A percentile compares a stretch with the other conserved stretches of the same genome.
Evolutionary conservation across 23 red algal genomes (phyloP).

Genomic region (Cyanidiococcus yangmingshanensis): DNA sequence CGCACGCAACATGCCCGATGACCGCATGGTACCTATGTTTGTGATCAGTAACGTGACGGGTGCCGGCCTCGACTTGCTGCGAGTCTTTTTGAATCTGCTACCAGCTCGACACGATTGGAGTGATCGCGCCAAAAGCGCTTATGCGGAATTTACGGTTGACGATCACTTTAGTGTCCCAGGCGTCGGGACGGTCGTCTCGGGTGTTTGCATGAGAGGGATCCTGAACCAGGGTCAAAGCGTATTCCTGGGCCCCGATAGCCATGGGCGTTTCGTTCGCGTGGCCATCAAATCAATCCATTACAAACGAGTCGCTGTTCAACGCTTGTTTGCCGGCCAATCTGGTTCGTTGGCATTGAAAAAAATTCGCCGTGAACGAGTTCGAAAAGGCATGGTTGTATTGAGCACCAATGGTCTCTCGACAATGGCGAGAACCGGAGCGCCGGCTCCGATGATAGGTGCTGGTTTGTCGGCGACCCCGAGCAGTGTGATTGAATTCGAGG

Average conservation of each 20-base stretch:
- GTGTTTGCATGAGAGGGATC: conserved; percentile 47
- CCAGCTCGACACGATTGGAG: conserved; percentile 77
- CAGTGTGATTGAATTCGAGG: conserved; percentile 61
- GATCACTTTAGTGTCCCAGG: conserved; percentile 83
- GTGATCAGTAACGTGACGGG: conserved; percentile 83
- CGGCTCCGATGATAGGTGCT: not conserved
- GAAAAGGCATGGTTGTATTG: conserved; percentile 95
- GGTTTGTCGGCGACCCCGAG: not conserved
- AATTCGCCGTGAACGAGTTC: conserved; percentile 72
- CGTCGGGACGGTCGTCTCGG: conserved; percentile 94
- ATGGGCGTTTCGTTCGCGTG: conserved; percentile 62
- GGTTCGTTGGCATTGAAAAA: conserved; percentile 93
- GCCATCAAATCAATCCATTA: conserved; percentile 87
- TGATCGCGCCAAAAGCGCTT: conserved; percentile 36
- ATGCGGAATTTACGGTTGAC: conserved; percentile 88
- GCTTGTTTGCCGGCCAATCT: conserved; percentile 81
- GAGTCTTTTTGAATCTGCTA: conserved; percentile 79
- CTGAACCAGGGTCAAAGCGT: conserved; percentile 55
- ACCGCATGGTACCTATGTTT: conserved; percentile 95
- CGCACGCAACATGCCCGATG: conserved; percentile 89
- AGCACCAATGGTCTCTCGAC: conserved; percentile 40
- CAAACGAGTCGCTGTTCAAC: conserved; percentile 76
- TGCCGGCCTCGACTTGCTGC: conserved; percentile 65
- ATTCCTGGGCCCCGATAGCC: conserved; percentile 77
- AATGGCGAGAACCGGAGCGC: not conserved